Base-by-base conservation (phyloP, 1,139 yeast genomes). In the Suhomyces maxii region DNA sequence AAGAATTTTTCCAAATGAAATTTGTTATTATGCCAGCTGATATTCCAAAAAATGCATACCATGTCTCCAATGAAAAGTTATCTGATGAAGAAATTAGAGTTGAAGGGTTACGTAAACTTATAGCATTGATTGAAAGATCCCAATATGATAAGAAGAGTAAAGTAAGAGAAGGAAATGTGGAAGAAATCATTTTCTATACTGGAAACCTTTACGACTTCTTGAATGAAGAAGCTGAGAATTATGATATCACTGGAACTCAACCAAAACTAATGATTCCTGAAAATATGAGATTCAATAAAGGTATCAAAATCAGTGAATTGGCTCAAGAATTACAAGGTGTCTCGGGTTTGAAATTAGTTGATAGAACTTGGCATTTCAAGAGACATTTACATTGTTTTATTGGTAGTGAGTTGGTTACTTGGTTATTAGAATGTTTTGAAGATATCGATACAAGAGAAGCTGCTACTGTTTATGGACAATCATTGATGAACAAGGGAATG, bases 321-420 rank as follows among this genome's bases (percentile, higher is more conserved):
- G 87, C 93, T 0, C 68, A 69, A 6, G 90, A 86, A 47, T 63
- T 91, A 45, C 96, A 87, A 58, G 73, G 88, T 42, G 61, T 70
- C 42, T 84, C 90, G n/a, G 80, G 80, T 10, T 69, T 85, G 45
- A 69, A 75, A 40, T 72, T 93, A 39, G 83, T 81, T 1, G 96
- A 90, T 58, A 74, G 98, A 55, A 79, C 84, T 28, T 93, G 99
- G 99, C 98, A 93, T 63, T 84, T 91, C 79, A 84, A 84, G 53
- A 71, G 79, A 9, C 95, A 89, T 63, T 74, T 77, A 33, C 80
- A 86, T 53, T 88, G 96, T 65, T 90, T 93, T 60, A 66, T 89
- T 31, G 98, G 98, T 0, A 82, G 83, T 53, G 97, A 89, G 50
- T 73, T 90, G 54, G 97, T 89, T 0, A 79, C 83, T 18, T 93